phyloP scores from a whole-genome alignment of 257 asterid genomes.

The Ligustrum vulgare region DNA sequence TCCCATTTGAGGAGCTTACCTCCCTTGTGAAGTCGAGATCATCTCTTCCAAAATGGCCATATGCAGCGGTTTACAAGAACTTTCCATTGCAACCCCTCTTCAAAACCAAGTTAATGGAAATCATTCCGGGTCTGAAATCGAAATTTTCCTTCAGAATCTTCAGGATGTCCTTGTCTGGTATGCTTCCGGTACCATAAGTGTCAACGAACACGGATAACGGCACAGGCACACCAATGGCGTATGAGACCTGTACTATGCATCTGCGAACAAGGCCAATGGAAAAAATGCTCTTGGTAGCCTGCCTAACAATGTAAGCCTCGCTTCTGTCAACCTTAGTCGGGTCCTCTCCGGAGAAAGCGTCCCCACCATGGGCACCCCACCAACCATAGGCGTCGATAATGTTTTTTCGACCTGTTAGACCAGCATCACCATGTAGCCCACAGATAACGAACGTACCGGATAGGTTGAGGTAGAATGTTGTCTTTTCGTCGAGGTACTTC shows the following conservation, averaged over 20 bases:
- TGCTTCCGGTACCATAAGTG: conserved; percentile 56
- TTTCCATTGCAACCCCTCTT: conserved; percentile 56
- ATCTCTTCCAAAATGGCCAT: conserved; percentile 61
- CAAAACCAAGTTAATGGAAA: conserved; percentile 52
- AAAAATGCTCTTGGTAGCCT: conserved; percentile 62
- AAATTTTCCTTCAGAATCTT: conserved; percentile 55
- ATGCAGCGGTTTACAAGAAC: conserved; percentile 65
- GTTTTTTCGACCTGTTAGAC: conserved; percentile 66
- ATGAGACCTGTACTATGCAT: conserved; percentile 63
- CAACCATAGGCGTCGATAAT: conserved; percentile 65
- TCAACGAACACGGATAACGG: conserved; percentile 63
- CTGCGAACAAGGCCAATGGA: conserved; percentile 57
- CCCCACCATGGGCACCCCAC: conserved; percentile 77
- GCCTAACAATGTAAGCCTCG: conserved; percentile 61
- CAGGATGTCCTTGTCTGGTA: conserved; percentile 54
- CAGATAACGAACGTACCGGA: conserved; percentile 62
- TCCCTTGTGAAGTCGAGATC: conserved; percentile 66
- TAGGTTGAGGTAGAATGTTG: conserved; percentile 64
- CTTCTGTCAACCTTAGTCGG: conserved; percentile 71
- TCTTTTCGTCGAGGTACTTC: conserved; percentile 66
- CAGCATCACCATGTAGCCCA: conserved; percentile 69
- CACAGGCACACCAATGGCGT: conserved; percentile 65
- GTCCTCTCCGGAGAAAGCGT: conserved; percentile 67
- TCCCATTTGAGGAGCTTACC: conserved; percentile 59
- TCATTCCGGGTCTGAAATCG: conserved; percentile 68